Evolutionary conservation across 768 basidiomycete genomes (phyloP).

Genomic region (Neoboletus brunneissimus): DNA sequence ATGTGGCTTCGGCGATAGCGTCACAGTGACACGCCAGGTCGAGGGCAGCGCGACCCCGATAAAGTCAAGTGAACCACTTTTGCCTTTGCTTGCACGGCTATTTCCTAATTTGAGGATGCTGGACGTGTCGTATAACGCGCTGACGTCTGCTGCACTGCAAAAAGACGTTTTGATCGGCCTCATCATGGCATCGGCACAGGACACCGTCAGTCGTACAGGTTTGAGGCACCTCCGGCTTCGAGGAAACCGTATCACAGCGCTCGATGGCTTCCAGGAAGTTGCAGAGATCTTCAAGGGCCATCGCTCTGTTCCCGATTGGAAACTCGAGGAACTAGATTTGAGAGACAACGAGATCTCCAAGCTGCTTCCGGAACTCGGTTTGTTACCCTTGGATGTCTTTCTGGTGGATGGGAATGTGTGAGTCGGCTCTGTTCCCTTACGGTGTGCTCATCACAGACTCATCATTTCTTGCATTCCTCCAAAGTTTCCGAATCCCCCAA

Average conservation of each 20-base stretch:
- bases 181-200: constrained; percentile 44
- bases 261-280: constrained; percentile 60
- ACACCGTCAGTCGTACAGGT: constrained; percentile 42
- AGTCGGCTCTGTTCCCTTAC: constrained; percentile 32
- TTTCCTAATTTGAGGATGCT: constrained; percentile 71
- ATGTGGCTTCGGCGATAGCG: constrained; percentile 61
- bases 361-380: constrained; percentile 65
- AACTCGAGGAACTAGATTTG: constrained; percentile 78
- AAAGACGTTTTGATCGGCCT: constrained; percentile 47
- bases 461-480: neutral
- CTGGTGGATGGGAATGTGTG: constrained; percentile 83
- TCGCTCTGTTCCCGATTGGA: constrained; percentile 62
- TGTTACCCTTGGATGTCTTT: constrained; percentile 76
- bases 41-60: constrained; percentile 37
- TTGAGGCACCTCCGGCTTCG: constrained; percentile 63
- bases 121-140: constrained; percentile 71
- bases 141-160: constrained; percentile 54
- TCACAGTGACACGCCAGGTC: constrained; percentile 44
- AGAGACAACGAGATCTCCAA: constrained; percentile 77
- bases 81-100: constrained; percentile 57
- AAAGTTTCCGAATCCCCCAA: constrained; percentile 77
- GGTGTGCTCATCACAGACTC: neutral
- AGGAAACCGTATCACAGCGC: constrained; percentile 61
- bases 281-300: constrained; percentile 67
- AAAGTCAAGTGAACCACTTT: constrained; percentile 50